Conservation (phyloP, 2,329 filamentous ascomycete genomes). For the Diplocarpon rosae region DNA sequence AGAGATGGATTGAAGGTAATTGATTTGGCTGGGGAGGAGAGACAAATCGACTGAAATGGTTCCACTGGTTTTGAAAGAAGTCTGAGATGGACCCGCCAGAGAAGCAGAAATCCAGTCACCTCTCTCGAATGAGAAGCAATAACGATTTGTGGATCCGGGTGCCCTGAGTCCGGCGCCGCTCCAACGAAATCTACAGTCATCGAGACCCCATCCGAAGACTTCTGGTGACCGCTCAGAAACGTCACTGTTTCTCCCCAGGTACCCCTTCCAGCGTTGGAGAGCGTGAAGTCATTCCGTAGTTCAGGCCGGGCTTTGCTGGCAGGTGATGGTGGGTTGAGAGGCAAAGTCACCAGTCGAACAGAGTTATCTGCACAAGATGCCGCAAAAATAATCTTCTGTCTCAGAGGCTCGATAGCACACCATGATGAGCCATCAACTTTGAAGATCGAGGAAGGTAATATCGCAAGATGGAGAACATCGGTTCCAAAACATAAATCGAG, state of each 20-base stretch:
- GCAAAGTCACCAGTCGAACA: conserved; percentile 46
- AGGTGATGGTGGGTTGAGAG: conserved; percentile 49
- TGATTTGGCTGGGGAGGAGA: conserved; percentile 41
- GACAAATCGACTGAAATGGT: conserved; percentile 50
- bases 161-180: conserved; percentile 22
- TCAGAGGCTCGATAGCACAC: conserved; percentile 37
- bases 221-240: conserved; percentile 41
- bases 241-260: conserved; percentile 52
- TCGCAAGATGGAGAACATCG: conserved; percentile 43
- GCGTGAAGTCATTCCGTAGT: conserved; percentile 38
- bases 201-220: conserved; percentile 42
- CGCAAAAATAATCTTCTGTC: conserved; percentile 48
- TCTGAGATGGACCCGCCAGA: conserved; percentile 45
- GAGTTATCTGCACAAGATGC: conserved; percentile 48
- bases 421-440: conserved; percentile 38
- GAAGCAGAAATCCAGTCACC: conserved; percentile 44
- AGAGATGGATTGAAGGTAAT: conserved; percentile 49
- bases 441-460: conserved; percentile 39
- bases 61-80: conserved; percentile 27
- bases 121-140: conserved; percentile 50
- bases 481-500: conserved; percentile 50
- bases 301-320: conserved; percentile 45
- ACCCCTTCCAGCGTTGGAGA: conserved; percentile 45
- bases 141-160: conserved; percentile 35
- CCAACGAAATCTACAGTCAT: conserved; percentile 33